phyloP scores from a whole-genome alignment of 2,329 filamentous ascomycete species.

The Cephalotrichum gorgonifer region DNA sequence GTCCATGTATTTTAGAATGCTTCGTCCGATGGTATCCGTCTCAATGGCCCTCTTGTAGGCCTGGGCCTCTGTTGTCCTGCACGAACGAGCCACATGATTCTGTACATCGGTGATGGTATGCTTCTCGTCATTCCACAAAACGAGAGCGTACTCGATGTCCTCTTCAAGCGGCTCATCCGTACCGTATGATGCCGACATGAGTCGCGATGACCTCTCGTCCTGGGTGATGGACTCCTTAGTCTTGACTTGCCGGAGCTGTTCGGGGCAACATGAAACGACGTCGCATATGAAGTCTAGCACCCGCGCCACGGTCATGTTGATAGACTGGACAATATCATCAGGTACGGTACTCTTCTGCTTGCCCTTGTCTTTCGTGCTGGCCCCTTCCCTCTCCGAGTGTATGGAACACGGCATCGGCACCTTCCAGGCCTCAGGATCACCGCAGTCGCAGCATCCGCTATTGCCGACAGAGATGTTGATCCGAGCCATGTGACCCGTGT shows the following conservation, averaged over 20 bases:
- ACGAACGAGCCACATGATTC: slow-evolving; percentile 83
- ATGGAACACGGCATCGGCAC: slow-evolving; percentile 85
- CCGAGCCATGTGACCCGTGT: slow-evolving; percentile 84
- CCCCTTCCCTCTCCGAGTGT: slow-evolving; percentile 55
- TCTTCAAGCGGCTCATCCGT: slow-evolving; percentile 25
- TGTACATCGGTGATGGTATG: slow-evolving; percentile 88
- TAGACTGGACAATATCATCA: slow-evolving; percentile 62
- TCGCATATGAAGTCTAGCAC: slow-evolving; percentile 94
- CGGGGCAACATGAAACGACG: slow-evolving; percentile 93
- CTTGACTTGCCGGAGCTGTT: slow-evolving; percentile 82
- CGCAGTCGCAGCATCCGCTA: slow-evolving; percentile 94
- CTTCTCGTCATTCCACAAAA: slow-evolving; percentile 98
- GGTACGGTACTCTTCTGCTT: slow-evolving; percentile 57
- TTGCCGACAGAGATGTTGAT: slow-evolving; percentile 84
- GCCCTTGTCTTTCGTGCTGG: slow-evolving; percentile 40
- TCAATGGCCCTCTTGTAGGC: slow-evolving; percentile 72
- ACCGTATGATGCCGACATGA: slow-evolving; percentile 63
- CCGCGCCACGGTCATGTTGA: slow-evolving; percentile 76
- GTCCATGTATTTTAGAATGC: slow-evolving; percentile 65
- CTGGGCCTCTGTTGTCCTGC: slow-evolving; percentile 58
- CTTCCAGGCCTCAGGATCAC: slow-evolving; percentile 90
- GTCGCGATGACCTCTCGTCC: slow-evolving; percentile 71
- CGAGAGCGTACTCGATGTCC: slow-evolving; percentile 61
- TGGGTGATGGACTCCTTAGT: slow-evolving; percentile 67
- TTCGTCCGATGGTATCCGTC: slow-evolving; percentile 79